A percentile compares a stretch with the other conserved stretches of the same genome.
phyloP scores from a whole-genome alignment of 2,329 filamentous ascomycete genomes.

The Tolypocladium endophyticum region DNA sequence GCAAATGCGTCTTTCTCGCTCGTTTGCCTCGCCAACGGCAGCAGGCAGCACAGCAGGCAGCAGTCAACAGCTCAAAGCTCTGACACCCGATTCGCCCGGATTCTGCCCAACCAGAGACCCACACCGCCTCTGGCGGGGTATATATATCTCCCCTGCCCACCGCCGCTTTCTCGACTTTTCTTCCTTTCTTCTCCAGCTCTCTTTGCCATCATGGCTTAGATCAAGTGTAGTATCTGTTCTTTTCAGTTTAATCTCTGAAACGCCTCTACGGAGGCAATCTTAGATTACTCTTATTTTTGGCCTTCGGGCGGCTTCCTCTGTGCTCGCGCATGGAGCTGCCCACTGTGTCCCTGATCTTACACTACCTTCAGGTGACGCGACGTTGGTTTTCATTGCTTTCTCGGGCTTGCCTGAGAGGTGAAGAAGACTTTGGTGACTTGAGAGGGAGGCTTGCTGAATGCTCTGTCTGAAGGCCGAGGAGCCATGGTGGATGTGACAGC shows the following conservation, averaged over 20 bases:
- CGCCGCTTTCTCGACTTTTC: constrained; percentile 7
- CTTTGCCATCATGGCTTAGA: constrained; percentile 60
- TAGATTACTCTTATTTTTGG: constrained; percentile 68
- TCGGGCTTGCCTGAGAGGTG: constrained; percentile 24
- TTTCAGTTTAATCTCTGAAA: constrained; percentile 97
- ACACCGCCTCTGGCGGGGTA: constrained; percentile 9
- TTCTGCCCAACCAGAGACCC: constrained; percentile 2
- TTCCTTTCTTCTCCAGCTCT: constrained; percentile 29
- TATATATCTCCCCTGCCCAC: constrained; percentile 11
- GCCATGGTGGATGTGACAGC: neutral
- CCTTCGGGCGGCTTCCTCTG: constrained; percentile 23
- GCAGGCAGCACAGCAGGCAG: neutral
- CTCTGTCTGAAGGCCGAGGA: too few relatives aligned
- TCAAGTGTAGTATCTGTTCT: constrained; percentile 96
- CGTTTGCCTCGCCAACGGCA: neutral
- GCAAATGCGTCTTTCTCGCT: neutral
- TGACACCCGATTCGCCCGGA: neutral
- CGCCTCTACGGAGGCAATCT: constrained; percentile 59
- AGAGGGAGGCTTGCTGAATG: neutral
- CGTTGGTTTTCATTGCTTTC: constrained; percentile 26
- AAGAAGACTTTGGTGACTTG: constrained; percentile 32
- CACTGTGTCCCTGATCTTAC: constrained; percentile 35
- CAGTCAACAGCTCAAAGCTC: neutral
- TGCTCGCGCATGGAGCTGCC: constrained; percentile 28
- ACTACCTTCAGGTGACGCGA: constrained; percentile 34